These are phyloP conservation scores for Wickerhamomyces subpelliculosus DNA, from an alignment of 805 yeast species.

Conservation along the genomic window DNA sequence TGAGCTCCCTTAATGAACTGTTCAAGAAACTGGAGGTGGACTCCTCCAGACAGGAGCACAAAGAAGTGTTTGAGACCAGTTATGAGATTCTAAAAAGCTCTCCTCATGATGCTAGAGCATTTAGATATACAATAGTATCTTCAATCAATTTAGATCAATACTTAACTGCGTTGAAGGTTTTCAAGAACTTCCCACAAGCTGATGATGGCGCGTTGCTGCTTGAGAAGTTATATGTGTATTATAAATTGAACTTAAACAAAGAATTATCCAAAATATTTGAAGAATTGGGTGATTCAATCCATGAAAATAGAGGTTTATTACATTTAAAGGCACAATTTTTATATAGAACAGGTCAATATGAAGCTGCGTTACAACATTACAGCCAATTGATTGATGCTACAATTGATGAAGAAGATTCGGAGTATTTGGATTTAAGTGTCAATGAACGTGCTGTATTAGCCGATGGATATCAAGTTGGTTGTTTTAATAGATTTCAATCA, in stretches of 20 bases:
- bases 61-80: constrained; percentile 20
- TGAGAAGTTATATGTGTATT: constrained; percentile 57
- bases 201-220: constrained; percentile 31
- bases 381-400: constrained; percentile 33
- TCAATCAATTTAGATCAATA: constrained; percentile 62
- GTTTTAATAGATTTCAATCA: constrained; percentile 4
- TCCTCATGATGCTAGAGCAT: constrained; percentile 23
- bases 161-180: constrained; percentile 38
- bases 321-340: constrained; percentile 49
- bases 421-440: constrained; percentile 48
- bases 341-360: constrained; percentile 43
- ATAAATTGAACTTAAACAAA: constrained; percentile 39
- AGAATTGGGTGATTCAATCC: constrained; percentile 11
- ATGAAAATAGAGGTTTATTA: constrained; percentile 30
- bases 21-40: constrained; percentile 20
- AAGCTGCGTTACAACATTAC: constrained; percentile 45
- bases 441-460: constrained; percentile 66
- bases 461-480: constrained; percentile 26
- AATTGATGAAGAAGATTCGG: constrained; percentile 28
- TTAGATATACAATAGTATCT: constrained; percentile 48
- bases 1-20: constrained; percentile 19
- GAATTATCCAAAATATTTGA: constrained; percentile 23
- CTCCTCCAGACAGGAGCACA: constrained; percentile 15
- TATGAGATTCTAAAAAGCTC: constrained; percentile 19
- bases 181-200: constrained; percentile 31